Evolutionary conservation across 805 yeast species (phyloP), one percentile per base, ranked within the genome.

Genomic region (Tetrapisispora namnaoensis): DNA sequence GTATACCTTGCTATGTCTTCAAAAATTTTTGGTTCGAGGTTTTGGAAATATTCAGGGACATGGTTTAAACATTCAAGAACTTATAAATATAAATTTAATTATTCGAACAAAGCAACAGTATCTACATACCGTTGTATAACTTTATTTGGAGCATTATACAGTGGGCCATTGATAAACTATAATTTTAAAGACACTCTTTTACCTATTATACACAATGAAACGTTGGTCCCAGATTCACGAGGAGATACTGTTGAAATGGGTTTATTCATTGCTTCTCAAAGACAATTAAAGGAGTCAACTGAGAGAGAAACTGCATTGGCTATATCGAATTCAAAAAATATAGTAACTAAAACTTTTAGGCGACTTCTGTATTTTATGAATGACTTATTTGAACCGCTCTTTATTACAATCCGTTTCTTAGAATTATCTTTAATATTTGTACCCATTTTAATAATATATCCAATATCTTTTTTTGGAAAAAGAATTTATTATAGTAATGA

Each of bases 171-270:
- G 6, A 32, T 2, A 27, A 4, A 16, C n/a, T 22, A 14, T 4
- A 27, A 11, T n/a, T 30, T 30, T 9, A 42, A 32, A 9, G 18
- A 13, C 1, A 3, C 30, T 3, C 3, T 18, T 10, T 30, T 28
- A 13, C 28, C 42, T 6, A 30, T 48, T 22, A 37, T 48, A 17
- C 24, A 24, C n/a, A 54, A 57, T 49, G 56, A 53, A 27, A 36
- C 56, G 8, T 46, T 70, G 36, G 51, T 43, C 5, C 68, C 85
- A 0, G 76, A 71, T 49, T 60, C 71, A 1, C 58, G 55, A 1
- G 80, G 80, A 3, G 85, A 80, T 36, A 85, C 95, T 0, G 83
- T 72, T 64, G 93, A 85, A 60, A 73, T 74, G 71, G 86, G 86
- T 0, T 69, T 85, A 2, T 85, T 71, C 60, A 49, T 66, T 13